Evolutionary conservation across 2,329 filamentous ascomycete species (phyloP).

Genomic region (Fusarium robinianum): DNA sequence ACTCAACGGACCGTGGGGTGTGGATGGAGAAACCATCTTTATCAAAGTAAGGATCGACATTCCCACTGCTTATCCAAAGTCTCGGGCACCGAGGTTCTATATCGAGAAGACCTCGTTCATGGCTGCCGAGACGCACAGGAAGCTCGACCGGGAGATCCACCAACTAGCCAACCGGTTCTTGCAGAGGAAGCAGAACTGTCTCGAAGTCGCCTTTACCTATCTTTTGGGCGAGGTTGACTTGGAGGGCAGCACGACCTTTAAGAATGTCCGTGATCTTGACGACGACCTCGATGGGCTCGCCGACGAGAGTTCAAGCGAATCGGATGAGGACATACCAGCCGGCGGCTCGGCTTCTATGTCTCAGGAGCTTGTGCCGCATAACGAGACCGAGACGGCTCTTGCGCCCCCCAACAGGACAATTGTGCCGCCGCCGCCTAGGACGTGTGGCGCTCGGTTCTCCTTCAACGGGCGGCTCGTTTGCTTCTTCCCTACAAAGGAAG

Average conservation of each 20-base stretch:
- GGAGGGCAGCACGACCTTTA: constrained; percentile 63
- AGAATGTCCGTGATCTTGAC: constrained; percentile 66
- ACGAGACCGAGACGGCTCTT: constrained; percentile 58
- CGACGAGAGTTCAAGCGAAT: constrained; percentile 85
- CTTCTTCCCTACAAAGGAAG: constrained; percentile 71
- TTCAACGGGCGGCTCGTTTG: constrained; percentile 66
- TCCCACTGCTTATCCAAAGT: constrained; percentile 62
- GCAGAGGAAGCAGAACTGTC: constrained; percentile 62
- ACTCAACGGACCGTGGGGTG: constrained; percentile 67
- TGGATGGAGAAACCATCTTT: constrained; percentile 59
- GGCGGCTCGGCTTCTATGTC: constrained; percentile 64
- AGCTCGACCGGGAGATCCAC: constrained; percentile 59
- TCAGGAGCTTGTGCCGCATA: constrained; percentile 61
- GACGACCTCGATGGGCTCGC: constrained; percentile 60
- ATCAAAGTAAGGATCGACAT: constrained; percentile 66
- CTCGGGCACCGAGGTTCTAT: constrained; percentile 60
- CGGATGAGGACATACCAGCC: constrained; percentile 62
- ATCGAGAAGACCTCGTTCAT: constrained; percentile 67
- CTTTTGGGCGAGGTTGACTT: constrained; percentile 66
- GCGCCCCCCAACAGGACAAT: constrained; percentile 56
- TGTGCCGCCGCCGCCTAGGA: constrained; percentile 60
- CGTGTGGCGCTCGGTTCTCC: constrained; percentile 65
- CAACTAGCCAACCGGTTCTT: constrained; percentile 61
- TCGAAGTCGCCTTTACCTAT: constrained; percentile 66
- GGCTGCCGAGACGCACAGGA: constrained; percentile 57